Base-by-base conservation (phyloP, 2,329 filamentous ascomycete genomes). In the Verticillium longisporum region DNA sequence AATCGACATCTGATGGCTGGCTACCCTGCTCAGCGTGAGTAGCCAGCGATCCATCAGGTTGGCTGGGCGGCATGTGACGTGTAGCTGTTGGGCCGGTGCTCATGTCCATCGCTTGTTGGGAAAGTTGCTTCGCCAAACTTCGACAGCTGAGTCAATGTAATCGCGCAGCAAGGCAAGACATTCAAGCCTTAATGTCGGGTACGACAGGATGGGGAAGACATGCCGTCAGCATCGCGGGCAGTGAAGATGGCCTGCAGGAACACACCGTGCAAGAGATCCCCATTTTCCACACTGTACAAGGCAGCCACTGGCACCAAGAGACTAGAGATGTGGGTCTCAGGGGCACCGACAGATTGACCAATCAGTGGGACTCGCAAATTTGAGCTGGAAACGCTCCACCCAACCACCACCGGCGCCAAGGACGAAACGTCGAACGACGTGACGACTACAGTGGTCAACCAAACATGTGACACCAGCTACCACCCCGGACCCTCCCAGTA, bases 111-210 rank as follows among this genome's bases (percentile, higher is more conserved):
- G 38, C 7, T 9, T 15, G 41, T 4, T 21, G 6, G 13, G 10
- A 69, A 71, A 11, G 34, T 6, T 36, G 34, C 34, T 11, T 11
- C 34, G 34, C 34, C 34, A 11, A 11, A 36, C 6, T 11, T 36
- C 3, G 3, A 21, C 18, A 21, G 18, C 18, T 21, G 18, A 21
- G 18, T 21, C 18, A 21, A 21, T 21, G 18, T 21, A 21, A 21
- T 21, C 18, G 18, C 18, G 18, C 18, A 21, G 18, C 18, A 21
- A 21, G 18, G 18, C 18, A 21, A 21, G 18, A 21, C 18, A 21
- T 11, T 36, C 34, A 6, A 36, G 34, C 11, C 6, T 1, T 65
- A 61, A 31, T 69, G 62, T 21, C 55, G 55, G 15, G 57, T 45
- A 9, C 59, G 57, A 9, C 50, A 36, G n/a, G 53, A 55, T 7